phyloP scores from a whole-genome alignment of 371 early-diverging fungal genomes.

The Mitosporidium daphniae region DNA sequence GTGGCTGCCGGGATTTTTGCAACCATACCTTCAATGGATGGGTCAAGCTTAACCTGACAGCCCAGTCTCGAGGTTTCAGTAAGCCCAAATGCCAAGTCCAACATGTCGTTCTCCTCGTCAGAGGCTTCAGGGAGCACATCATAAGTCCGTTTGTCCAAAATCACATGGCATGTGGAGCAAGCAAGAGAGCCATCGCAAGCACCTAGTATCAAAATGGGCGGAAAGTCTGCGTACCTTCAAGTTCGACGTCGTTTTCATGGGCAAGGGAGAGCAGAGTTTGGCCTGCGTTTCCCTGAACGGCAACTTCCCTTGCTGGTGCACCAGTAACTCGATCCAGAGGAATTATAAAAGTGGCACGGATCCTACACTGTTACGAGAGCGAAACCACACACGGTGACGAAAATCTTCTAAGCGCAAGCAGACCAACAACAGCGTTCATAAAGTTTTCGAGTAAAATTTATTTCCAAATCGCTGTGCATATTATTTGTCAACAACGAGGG shows the following conservation, averaged over 20 bases:
- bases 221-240: conserved; percentile 37
- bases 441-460: too few species aligned
- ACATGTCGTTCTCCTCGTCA: conserved; percentile 95
- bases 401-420: too few species aligned
- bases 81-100: conserved; percentile 85
- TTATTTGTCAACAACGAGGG: too few species aligned
- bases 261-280: conserved; percentile 69
- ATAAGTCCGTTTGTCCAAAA: conserved; percentile 42
- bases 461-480: too few species aligned
- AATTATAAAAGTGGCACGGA: too few species aligned
- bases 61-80: conserved; percentile 87
- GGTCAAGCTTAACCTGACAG: conserved; percentile 55
- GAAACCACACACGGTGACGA: too few species aligned
- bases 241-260: conserved; percentile 62
- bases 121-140: conserved; percentile 53
- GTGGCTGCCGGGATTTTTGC: conserved; percentile 73
- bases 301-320: too few species aligned
- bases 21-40: conserved; percentile 43
- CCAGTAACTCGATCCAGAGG: too few species aligned
- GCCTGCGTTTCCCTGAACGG: conserved; percentile 34
- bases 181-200: conserved; percentile 71
- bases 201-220: conserved; percentile 9
- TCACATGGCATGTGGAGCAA: conserved; percentile 41
- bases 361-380: too few species aligned
- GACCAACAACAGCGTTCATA: too few species aligned